These are phyloP conservation scores for Neonectria coccinea DNA, from an alignment of 2,329 filamentous ascomycete genomes.

Conservation along the genomic window DNA sequence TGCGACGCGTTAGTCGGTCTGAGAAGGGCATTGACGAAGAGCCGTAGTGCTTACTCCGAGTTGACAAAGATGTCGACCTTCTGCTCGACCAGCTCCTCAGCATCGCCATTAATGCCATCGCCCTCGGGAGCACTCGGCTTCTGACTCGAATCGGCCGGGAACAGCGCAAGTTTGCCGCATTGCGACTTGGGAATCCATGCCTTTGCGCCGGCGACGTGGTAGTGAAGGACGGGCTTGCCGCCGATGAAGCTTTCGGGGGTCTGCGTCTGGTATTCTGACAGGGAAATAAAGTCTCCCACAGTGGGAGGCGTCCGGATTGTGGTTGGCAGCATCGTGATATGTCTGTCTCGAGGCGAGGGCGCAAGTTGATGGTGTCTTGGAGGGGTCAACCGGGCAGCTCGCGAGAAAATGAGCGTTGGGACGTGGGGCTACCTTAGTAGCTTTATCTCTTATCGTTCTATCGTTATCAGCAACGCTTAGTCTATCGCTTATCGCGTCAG, in stretches of 20 bases:
- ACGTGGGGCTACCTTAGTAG: conserved; percentile 30
- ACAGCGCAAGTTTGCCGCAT: conserved; percentile 66
- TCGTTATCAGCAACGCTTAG: conserved; percentile 22
- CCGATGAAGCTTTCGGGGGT: conserved; percentile 80
- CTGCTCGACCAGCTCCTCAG: conserved; percentile 57
- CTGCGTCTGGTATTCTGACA: conserved; percentile 77
- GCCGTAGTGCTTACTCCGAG: conserved; percentile 61
- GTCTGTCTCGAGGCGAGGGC: background rate
- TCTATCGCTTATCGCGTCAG: conserved; percentile 33
- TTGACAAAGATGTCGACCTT: conserved; percentile 68
- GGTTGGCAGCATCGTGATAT: conserved; percentile 56
- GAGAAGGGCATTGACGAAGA: background rate
- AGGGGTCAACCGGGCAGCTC: conserved; percentile 39
- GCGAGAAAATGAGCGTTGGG: conserved; percentile 36
- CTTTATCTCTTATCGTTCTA: conserved; percentile 37
- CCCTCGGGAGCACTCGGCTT: conserved; percentile 42
- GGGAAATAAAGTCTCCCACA: conserved; percentile 69
- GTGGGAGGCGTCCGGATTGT: conserved; percentile 70
- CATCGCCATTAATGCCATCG: conserved; percentile 46
- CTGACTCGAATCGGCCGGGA: conserved; percentile 55
- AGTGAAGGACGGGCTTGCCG: conserved; percentile 78
- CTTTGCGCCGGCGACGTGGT: conserved; percentile 67
- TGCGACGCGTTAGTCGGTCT: conserved; percentile 32
- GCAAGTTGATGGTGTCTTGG: conserved; percentile 29
- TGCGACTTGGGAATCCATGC: conserved; percentile 69